Evolutionary conservation across 148 eudicot species (phyloP), one percentile per base, ranked within the genome.

Genomic region (Polygonum maritimum): DNA sequence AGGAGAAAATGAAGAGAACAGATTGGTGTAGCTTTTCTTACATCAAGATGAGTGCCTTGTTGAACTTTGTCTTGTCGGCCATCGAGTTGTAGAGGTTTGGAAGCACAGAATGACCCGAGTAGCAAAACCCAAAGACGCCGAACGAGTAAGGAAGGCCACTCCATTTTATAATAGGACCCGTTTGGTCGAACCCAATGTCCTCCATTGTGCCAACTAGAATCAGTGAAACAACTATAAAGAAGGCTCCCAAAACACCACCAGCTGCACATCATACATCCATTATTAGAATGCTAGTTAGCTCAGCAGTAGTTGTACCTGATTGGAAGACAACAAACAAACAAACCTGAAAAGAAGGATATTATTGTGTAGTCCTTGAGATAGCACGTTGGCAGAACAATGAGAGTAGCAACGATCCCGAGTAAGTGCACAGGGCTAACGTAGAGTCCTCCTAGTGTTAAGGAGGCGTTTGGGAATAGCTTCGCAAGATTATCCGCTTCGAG

Each of bases 21-120:
- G 31, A 26, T 26, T n/a, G 8, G 8, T 7, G 22, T n/a, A 4
- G 18, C 5, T 18, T 54, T 19, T 5, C 78, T 76, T 76, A 76
- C 78, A 76, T 76, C 72, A n/a, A 39, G 7, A 48, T 47, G 18
- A 92, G 75, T 35, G 98, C 97, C 52, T 75, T 79, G 57, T 86
- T 86, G 82, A 92, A 94, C 76, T 94, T 86, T 60, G 79, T 85
- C 83, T 94, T 94, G 62, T 94, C 91, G 15, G 89, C 87, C 98
- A 94, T 94, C 38, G 96, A 90, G 70, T 92, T 92, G 79, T 94
- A 94, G 19, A 94, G 85, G 77, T 94, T 94, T 52, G 97, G 97
- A 69, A 94, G 92, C 35, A 92, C 91, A 33, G 93, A 80, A 75
- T 90, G 97, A 33, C 98, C 97, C 0, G 97, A 89, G 38, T 83